Conservation (phyloP, 257 asterid species). For the Solanum chiquidenum region DNA sequence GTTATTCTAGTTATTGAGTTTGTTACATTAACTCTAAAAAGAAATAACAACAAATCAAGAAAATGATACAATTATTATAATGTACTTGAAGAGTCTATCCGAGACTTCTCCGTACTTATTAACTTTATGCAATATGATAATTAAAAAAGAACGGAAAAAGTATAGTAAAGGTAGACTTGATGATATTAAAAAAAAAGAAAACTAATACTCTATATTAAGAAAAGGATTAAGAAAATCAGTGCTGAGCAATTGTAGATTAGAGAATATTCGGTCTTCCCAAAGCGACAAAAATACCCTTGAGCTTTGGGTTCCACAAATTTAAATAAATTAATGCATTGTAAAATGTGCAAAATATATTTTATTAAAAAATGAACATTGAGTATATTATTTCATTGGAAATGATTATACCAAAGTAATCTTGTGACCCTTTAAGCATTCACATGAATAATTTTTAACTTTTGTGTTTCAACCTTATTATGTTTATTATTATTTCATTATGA, state of each 20-base stretch:
- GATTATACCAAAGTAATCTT: not conserved
- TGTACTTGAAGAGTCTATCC: not conserved
- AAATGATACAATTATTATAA: not conserved
- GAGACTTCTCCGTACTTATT: not conserved
- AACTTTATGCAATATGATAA: too few relatives aligned
- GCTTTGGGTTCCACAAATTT: constrained; percentile 32
- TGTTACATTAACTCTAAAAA: not conserved
- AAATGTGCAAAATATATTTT: not conserved
- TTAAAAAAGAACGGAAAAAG: too few relatives aligned
- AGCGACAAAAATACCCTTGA: constrained; percentile 70
- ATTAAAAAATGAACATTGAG: not conserved
- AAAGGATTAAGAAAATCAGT: constrained; percentile 4
- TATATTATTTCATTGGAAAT: not conserved
- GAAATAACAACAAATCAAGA: not conserved
- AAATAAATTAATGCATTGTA: constrained; percentile 26
- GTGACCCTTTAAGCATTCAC: not conserved
- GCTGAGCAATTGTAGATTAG: constrained; percentile 35
- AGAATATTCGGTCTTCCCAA: constrained; percentile 87
- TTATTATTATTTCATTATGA: not conserved
- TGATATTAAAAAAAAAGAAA: not conserved
- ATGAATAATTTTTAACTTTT: not conserved
- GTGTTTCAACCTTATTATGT: not conserved
- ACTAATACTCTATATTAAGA: not conserved
- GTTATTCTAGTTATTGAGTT: too few relatives aligned
- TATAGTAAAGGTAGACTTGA: not conserved